These are phyloP conservation scores for Letharia columbiana DNA, from an alignment of 495 filamentous ascomycete genomes.

Conservation along the genomic window DNA sequence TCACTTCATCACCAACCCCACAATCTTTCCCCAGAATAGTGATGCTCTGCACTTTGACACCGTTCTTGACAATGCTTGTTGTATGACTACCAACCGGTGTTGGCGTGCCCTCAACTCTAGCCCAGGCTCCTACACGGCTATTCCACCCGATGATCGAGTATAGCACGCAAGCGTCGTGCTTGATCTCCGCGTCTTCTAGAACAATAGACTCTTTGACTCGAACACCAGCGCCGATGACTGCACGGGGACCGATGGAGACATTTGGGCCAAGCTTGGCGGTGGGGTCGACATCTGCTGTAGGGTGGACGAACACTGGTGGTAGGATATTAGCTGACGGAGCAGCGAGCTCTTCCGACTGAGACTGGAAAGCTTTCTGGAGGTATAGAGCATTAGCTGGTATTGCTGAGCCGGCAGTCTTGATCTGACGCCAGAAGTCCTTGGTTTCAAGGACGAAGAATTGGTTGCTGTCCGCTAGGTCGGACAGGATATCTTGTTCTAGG, in stretches of 20 bases:
- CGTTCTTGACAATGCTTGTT: slow-evolving; percentile 93
- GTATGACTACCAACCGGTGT: slow-evolving; percentile 82
- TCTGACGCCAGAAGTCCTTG: slow-evolving; percentile 99
- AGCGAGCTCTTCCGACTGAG: slow-evolving; percentile 71
- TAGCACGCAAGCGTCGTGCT: slow-evolving; percentile 91
- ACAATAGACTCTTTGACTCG: slow-evolving; percentile 95
- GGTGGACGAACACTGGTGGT: slow-evolving; percentile 94
- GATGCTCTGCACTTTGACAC: slow-evolving; percentile 97
- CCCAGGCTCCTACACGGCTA: slow-evolving; percentile 93
- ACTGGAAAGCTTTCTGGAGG: slow-evolving; percentile 88
- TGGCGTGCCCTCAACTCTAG: slow-evolving; percentile 91
- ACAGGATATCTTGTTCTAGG: slow-evolving; percentile 94
- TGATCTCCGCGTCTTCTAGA: slow-evolving; percentile 89
- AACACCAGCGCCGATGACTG: slow-evolving; percentile 72
- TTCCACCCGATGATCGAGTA: slow-evolving; percentile 98
- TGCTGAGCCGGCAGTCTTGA: slow-evolving; percentile 97
- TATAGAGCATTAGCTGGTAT: slow-evolving; percentile 97
- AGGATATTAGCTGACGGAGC: slow-evolving; percentile 82
- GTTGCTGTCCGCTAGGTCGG: slow-evolving; percentile 92
- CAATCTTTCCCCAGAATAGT: slow-evolving; percentile 98
- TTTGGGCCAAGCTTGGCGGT: slow-evolving; percentile 96
- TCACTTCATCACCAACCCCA: slow-evolving; percentile 85
- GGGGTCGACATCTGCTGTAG: slow-evolving; percentile 83
- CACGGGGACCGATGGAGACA: slow-evolving; percentile 88
- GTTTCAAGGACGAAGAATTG: slow-evolving; percentile 99